Conservation (phyloP, 2,329 filamentous ascomycete genomes). For the Cladophialophora yegresii region DNA sequence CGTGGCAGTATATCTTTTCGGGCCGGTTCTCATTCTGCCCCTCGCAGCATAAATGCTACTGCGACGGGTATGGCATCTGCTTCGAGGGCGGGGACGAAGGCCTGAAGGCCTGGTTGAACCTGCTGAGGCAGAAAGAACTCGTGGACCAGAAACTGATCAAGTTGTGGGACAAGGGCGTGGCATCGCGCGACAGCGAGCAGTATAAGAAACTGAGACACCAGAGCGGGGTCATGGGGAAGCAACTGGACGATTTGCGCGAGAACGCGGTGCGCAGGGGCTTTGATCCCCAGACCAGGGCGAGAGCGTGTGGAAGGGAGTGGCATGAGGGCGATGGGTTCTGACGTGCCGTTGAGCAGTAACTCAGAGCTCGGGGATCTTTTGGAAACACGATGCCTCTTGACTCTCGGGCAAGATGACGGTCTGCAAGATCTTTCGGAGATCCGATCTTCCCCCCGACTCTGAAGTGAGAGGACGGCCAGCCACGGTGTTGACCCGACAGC, state of each 20-base stretch:
- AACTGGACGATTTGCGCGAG: slow-evolving; percentile 47
- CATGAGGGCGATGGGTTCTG: slow-evolving; percentile 59
- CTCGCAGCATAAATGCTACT: slow-evolving; percentile 60
- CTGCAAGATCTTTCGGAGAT: no score
- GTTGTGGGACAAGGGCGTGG: slow-evolving; percentile 42
- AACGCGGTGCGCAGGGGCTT: slow-evolving; percentile 55
- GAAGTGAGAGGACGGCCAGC: no score
- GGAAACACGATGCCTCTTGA: not conserved
- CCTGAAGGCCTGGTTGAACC: slow-evolving; percentile 52
- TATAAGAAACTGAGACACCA: slow-evolving; percentile 46
- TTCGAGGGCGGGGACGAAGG: slow-evolving; percentile 55
- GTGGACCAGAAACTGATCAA: slow-evolving; percentile 46
- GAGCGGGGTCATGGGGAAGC: slow-evolving; percentile 48
- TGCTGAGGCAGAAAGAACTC: slow-evolving; percentile 47
- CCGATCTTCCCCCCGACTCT: no score
- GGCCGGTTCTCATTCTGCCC: slow-evolving; percentile 51
- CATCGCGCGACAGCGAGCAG: slow-evolving; percentile 33
- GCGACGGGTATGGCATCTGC: slow-evolving; percentile 65
- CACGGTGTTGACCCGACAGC: no score
- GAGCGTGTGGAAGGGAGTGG: slow-evolving; percentile 57
- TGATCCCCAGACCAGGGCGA: slow-evolving; percentile 54
- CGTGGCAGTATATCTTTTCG: slow-evolving; percentile 65
- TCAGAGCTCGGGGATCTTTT: not conserved
- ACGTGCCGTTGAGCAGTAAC: slow-evolving; percentile 19
- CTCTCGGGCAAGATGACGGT: not conserved